A percentile compares a stretch with the other conserved stretches of the same genome.
phyloP scores from a whole-genome alignment of 768 basidiomycete species.

The Tylopilus balloui region DNA sequence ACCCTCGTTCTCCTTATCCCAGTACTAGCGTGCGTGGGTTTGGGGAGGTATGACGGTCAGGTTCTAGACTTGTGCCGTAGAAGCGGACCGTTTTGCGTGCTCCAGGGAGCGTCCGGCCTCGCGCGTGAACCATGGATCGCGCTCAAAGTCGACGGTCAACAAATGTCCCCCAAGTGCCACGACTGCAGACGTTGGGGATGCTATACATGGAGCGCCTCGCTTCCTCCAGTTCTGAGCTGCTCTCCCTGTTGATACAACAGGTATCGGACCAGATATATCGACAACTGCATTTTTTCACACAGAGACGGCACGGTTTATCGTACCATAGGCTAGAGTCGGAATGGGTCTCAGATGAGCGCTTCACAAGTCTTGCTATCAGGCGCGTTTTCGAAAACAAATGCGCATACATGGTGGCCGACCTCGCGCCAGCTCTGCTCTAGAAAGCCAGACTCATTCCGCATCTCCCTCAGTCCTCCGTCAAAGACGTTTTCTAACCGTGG shows the following conservation, averaged over 20 bases:
- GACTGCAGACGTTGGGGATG: conserved; percentile 16
- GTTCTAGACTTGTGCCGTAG: conserved; percentile 13
- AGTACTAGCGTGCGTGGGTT: not conserved
- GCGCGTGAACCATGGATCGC: conserved; percentile 13
- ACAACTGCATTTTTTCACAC: conserved; percentile 8
- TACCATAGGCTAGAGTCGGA: conserved; percentile 4
- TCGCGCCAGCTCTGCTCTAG: conserved; percentile 7
- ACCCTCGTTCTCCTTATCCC: conserved; percentile 5
- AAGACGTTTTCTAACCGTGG: not conserved
- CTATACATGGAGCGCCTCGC: conserved; percentile 16
- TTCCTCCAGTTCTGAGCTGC: conserved; percentile 11
- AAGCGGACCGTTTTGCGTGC: conserved; percentile 8
- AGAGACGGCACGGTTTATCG: conserved; percentile 4
- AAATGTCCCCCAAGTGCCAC: conserved; percentile 13
- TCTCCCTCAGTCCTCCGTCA: not conserved
- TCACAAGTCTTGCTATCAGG: conserved; percentile 5
- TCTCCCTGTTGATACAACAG: conserved; percentile 9
- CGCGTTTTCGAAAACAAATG: no score
- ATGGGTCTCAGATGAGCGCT: not conserved
- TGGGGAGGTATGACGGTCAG: conserved; percentile 5
- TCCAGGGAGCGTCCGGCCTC: conserved; percentile 16
- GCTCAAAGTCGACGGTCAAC: conserved; percentile 10
- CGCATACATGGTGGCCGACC: no score
- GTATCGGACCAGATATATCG: conserved; percentile 14
- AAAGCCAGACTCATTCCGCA: conserved; percentile 3